Evolutionary conservation across 2,329 filamentous ascomycete species (phyloP).

Genomic region (Stromatinia cepivora): DNA sequence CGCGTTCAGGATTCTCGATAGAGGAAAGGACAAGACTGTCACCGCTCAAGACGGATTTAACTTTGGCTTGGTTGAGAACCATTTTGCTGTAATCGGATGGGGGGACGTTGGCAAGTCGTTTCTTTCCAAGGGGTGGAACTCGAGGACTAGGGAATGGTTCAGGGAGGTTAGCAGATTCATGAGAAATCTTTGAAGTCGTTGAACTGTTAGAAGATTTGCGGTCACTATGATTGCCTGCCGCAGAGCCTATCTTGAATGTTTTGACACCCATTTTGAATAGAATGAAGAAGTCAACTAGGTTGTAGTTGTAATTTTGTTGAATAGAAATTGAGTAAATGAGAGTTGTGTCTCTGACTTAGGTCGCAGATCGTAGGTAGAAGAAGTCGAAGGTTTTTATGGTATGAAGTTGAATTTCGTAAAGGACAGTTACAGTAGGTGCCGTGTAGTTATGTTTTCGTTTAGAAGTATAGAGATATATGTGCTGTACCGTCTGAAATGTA

Average conservation of each 20-base stretch:
- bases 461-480: not conserved
- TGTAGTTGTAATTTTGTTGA: not conserved
- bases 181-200: slow-evolving; percentile 27
- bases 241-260: slow-evolving; percentile 35
- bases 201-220: slow-evolving; percentile 24
- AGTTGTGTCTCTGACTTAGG: not conserved
- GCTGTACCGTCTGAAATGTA: not conserved
- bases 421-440: not conserved
- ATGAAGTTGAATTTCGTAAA: not conserved
- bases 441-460: not conserved
- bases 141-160: slow-evolving; percentile 42
- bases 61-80: slow-evolving; percentile 58
- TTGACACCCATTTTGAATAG: slow-evolving; percentile 30
- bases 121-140: slow-evolving; percentile 28
- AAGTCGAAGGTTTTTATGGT: not conserved
- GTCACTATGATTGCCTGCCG: slow-evolving; percentile 17
- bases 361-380: not conserved
- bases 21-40: slow-evolving; percentile 86
- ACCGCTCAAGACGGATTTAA: slow-evolving; percentile 93
- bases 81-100: slow-evolving; percentile 39
- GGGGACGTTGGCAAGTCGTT: slow-evolving; percentile 35
- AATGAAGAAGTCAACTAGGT: not conserved
- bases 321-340: not conserved
- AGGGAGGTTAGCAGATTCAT: slow-evolving; percentile 39
- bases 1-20: slow-evolving; percentile 75